phyloP scores from a whole-genome alignment of 2,329 filamentous ascomycete genomes.

The Acephala macrosclerotiorum region DNA sequence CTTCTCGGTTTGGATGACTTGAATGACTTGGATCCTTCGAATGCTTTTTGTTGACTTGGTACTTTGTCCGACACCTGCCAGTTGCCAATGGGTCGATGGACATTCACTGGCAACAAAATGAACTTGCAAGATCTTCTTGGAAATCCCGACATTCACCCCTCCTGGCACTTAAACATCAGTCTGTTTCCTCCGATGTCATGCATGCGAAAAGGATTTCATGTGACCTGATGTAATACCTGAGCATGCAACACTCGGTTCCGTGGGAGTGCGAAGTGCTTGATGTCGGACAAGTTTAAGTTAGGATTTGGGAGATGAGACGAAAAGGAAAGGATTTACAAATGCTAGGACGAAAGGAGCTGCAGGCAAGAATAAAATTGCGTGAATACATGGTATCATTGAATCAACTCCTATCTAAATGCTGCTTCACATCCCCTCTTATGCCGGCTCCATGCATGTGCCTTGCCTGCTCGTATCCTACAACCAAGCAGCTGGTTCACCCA shows the following conservation, averaged over 20 bases:
- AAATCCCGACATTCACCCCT: too few relatives aligned
- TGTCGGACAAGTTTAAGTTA: not conserved
- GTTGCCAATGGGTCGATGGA: too few relatives aligned
- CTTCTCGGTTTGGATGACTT: too few relatives aligned
- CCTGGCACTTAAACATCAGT: too few relatives aligned
- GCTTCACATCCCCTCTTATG: conserved; percentile 6
- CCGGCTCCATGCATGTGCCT: conserved; percentile 10
- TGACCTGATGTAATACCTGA: not conserved
- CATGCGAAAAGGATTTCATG: not conserved
- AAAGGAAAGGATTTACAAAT: too few relatives aligned
- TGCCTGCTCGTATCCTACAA: conserved; percentile 12
- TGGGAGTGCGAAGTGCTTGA: not conserved
- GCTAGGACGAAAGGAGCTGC: not conserved
- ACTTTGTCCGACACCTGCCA: too few relatives aligned
- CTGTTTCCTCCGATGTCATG: not conserved
- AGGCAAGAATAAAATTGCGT: too few relatives aligned
- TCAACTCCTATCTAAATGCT: conserved; percentile 21
- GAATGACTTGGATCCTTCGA: too few relatives aligned
- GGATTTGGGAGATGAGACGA: not conserved
- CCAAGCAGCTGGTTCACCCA: not conserved
- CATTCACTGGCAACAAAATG: too few relatives aligned
- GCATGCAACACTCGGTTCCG: too few relatives aligned
- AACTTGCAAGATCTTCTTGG: too few relatives aligned
- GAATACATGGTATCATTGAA: conserved; percentile 20
- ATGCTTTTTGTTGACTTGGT: too few relatives aligned